phyloP scores from a whole-genome alignment of 2,329 filamentous ascomycete species.

The Verticillium zaregamsianum region DNA sequence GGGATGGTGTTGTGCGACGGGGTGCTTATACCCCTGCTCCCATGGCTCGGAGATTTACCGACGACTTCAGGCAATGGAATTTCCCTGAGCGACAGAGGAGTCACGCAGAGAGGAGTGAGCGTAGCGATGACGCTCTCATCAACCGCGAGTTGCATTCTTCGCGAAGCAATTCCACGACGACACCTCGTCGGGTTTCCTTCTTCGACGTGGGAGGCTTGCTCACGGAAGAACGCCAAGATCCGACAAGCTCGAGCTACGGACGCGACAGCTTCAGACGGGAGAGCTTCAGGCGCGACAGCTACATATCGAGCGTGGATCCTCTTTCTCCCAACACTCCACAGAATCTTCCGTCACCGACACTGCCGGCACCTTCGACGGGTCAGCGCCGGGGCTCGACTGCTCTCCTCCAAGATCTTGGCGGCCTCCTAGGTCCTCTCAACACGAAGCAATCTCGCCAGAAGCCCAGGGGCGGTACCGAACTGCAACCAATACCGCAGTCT shows the following conservation, averaged over 20 bases:
- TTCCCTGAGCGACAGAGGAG: conserved; percentile 37
- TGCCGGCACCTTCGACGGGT: conserved; percentile 40
- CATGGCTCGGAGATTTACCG: conserved; percentile 21
- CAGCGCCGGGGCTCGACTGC: conserved; percentile 52
- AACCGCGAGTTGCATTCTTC: conserved; percentile 29
- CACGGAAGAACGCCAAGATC: conserved; percentile 29
- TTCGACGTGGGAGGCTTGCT: conserved; percentile 81
- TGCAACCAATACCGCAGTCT: conserved; percentile 42
- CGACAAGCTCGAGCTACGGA: conserved; percentile 26
- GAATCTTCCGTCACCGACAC: conserved; percentile 33
- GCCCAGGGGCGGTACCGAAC: conserved; percentile 33
- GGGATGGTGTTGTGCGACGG: conserved; percentile 11
- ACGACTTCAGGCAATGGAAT: conserved; percentile 42
- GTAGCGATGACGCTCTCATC: conserved; percentile 41
- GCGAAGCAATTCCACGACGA: conserved; percentile 35
- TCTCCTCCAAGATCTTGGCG: conserved; percentile 55
- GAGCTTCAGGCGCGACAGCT: conserved; percentile 34
- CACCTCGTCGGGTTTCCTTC: conserved; percentile 65
- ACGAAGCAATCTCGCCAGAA: conserved; percentile 25
- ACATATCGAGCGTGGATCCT: conserved; percentile 36
- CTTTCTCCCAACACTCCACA: conserved; percentile 23
- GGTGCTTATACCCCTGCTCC: conserved; percentile 32
- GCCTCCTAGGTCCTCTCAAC: conserved; percentile 41
- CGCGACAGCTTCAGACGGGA: conserved; percentile 31
- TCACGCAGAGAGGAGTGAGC: conserved; percentile 26